Evolutionary conservation across 495 filamentous ascomycete species (phyloP).

Genomic region (Glonium stellatum): DNA sequence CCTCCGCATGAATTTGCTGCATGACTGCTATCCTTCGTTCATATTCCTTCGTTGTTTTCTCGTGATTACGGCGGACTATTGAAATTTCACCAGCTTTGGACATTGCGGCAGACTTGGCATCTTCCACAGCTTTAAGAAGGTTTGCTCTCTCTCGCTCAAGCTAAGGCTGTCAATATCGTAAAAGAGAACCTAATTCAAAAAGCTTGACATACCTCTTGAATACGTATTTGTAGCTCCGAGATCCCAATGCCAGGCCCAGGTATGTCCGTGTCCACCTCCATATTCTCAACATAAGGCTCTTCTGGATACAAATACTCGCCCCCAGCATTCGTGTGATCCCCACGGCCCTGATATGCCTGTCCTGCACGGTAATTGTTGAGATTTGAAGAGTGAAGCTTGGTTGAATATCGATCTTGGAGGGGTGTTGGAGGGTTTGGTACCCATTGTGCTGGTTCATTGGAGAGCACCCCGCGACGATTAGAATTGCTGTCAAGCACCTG

Average conservation of each 20-base stretch:
- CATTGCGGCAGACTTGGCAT: constrained; percentile 44
- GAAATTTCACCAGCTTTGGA: constrained; percentile 60
- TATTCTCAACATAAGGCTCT: constrained; percentile 7
- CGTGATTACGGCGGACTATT: constrained; percentile 59
- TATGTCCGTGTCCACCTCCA: constrained; percentile 20
- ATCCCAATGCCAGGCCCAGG: constrained; percentile 8
- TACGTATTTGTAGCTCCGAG: constrained; percentile 22
- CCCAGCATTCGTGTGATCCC: not conserved
- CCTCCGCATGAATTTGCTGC: constrained; percentile 50
- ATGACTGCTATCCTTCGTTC: constrained; percentile 47
- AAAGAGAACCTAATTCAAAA: not conserved
- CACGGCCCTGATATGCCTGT: constrained; percentile 4
- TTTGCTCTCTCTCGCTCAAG: constrained; percentile 48
- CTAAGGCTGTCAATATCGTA: constrained; percentile 30
- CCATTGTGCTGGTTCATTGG: constrained; percentile 1
- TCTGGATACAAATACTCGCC: not conserved
- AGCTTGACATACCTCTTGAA: constrained; percentile 31
- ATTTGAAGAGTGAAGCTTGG: not conserved
- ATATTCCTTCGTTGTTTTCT: constrained; percentile 48
- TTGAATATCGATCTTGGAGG: not conserved
- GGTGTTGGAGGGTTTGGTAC: not conserved
- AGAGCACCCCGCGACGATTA: not conserved
- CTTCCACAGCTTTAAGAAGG: constrained; percentile 43
- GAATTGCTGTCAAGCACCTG: not conserved
- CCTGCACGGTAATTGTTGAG: not conserved